A percentile compares a stretch with the other conserved stretches of the same genome.
These are phyloP conservation scores for Drechslerella dactyloides DNA, from an alignment of 2,329 filamentous ascomycete genomes.

Conservation along the genomic window DNA sequence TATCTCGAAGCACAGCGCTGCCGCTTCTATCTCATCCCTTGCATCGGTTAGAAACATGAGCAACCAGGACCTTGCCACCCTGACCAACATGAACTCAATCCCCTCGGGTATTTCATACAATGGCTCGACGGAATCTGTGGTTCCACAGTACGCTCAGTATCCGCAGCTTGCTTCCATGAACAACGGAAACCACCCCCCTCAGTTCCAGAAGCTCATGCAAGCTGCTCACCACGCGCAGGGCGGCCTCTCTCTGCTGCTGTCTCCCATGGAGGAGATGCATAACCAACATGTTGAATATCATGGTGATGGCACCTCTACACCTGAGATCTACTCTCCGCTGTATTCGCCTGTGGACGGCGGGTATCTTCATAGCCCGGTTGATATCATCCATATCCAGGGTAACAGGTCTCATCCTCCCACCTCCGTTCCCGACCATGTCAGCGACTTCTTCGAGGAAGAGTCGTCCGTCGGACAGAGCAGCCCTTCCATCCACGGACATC, in stretches of 20 bases:
- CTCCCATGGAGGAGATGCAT: constrained; percentile 50
- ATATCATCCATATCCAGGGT: constrained; percentile 44
- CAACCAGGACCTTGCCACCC: constrained; percentile 47
- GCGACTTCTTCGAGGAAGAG: constrained; percentile 49
- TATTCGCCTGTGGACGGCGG: constrained; percentile 46
- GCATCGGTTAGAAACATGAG: constrained; percentile 49
- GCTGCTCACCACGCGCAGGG: constrained; percentile 48
- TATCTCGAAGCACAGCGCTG: constrained; percentile 50
- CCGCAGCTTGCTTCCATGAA: constrained; percentile 43
- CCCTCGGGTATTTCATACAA: constrained; percentile 39
- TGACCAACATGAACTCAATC: constrained; percentile 47
- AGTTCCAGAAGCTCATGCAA: constrained; percentile 50
- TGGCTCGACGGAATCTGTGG: constrained; percentile 33
- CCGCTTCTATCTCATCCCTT: constrained; percentile 47
- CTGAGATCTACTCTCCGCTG: constrained; percentile 49
- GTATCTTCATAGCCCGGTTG: constrained; percentile 48
- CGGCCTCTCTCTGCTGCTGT: constrained; percentile 43
- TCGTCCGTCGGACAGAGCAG: constrained; percentile 49
- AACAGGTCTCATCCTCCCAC: constrained; percentile 47
- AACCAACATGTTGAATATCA: constrained; percentile 47
- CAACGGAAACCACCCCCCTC: constrained; percentile 45
- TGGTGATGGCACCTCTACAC: constrained; percentile 37
- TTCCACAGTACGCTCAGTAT: constrained; percentile 47
- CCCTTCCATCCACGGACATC: constrained; percentile 48
- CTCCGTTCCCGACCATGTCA: constrained; percentile 49